phyloP scores from a whole-genome alignment of 352 stramenopile genomes.

The Phytopythium montanum region DNA sequence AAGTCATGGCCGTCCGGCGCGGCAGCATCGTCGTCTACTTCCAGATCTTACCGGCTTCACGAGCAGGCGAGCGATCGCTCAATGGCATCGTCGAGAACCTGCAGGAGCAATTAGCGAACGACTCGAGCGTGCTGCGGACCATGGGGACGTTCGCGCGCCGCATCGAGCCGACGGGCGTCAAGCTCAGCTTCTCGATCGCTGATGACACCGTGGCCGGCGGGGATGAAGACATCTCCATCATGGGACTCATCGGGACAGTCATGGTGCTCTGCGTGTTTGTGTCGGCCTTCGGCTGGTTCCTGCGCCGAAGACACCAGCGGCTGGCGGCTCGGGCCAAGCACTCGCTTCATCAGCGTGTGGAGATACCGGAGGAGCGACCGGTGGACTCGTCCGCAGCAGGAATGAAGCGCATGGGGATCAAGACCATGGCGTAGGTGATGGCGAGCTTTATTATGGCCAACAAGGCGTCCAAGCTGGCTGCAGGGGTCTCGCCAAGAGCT shows the following conservation, averaged over 20 bases:
- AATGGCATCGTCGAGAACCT: slow-evolving; percentile 66
- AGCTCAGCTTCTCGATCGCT: slow-evolving; percentile 65
- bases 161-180: slow-evolving; percentile 55
- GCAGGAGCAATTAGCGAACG: slow-evolving; percentile 47
- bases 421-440: slow-evolving; percentile 34
- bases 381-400: slow-evolving; percentile 18
- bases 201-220: slow-evolving; percentile 56
- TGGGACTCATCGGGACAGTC: slow-evolving; percentile 54
- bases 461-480: background rate
- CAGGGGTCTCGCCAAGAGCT: background rate
- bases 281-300: slow-evolving; percentile 51
- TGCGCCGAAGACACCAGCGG: slow-evolving; percentile 50
- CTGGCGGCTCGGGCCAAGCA: slow-evolving; percentile 24
- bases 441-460: background rate
- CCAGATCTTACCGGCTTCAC: slow-evolving; percentile 56
- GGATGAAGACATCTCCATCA: slow-evolving; percentile 65
- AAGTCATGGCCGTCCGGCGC: slow-evolving; percentile 47
- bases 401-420: slow-evolving; percentile 75
- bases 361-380: slow-evolving; percentile 8
- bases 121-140: slow-evolving; percentile 54
- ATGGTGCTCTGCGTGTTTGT: slow-evolving; percentile 56
- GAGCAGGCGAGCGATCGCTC: slow-evolving; percentile 52
- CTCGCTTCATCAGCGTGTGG: slow-evolving; percentile 1
- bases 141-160: slow-evolving; percentile 62
- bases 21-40: slow-evolving; percentile 67